Base-by-base conservation (phyloP, 345 rosid species). In the Murraya paniculata region DNA sequence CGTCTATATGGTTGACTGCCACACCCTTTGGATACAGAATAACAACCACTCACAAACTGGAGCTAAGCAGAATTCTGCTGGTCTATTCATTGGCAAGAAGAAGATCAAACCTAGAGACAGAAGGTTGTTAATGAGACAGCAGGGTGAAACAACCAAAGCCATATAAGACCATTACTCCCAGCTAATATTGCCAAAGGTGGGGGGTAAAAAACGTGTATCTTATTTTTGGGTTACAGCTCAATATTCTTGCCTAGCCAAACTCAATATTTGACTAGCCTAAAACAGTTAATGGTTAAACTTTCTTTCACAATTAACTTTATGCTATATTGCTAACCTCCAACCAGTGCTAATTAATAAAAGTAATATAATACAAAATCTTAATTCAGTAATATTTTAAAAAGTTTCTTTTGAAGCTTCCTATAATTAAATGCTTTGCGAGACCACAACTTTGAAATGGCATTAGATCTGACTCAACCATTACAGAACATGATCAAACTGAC, bases 11-110 rank as follows among this genome's bases (percentile, higher is more conserved):
- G 50, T 69, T 69, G 58, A 45, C 16, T 16, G 56, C 2, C 72
- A 56, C 64, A 76, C 69, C 77, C 77, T 41, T 65, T 81, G 81
- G 35, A 65, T 81, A 82, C 38, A 69, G 75, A 68, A 81, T 76
- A 78, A 67, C 31, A 48, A 78, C 73, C 39, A 62, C 59, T 73
- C 68, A 83, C 55, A 77, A 80, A 72, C 75, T 45, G 72, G 64
- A 78, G 70, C 72, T 41, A 73, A 73, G 45, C n/a, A 24, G 73
- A 71, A 70, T 67, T 73, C 82, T 64, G 76, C 72, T 75, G 27
- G 59, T 39, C 64, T 59, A 74, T 77, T 13, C 60, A 21, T 48
- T 25, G 73, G 58, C 48, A 48, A 64, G n/a, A 28, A 45, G 21
- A 50, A 69, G 24, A 79, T 71, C 59, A 64, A 24, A 74, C 45